Percentiles rank a stretch among this genome's conserved stretches.
Evolutionary conservation across 208 protist genomes (phyloP).

Genomic region (Acanthamoeba healyi): DNA sequence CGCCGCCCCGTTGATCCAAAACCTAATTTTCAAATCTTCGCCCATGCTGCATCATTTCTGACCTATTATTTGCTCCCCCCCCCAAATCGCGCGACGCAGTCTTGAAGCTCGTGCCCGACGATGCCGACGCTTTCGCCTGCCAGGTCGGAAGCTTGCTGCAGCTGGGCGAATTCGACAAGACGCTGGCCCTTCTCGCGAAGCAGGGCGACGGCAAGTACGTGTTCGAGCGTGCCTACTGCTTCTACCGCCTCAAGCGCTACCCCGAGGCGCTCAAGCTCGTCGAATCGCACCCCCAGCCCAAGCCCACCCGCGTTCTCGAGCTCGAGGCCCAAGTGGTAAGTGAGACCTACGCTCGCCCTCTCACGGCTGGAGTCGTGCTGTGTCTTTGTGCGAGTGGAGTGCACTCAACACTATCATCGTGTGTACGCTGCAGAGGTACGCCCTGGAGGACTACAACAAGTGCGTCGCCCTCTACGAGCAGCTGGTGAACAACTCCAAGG

Average conservation of each 20-base stretch:
- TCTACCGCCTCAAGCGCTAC: constrained; percentile 67
- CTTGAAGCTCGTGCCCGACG: constrained; percentile 27
- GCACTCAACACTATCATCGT: neutral
- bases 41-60: too few species aligned
- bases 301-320: constrained; percentile 41
- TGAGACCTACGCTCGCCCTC: neutral
- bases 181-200: constrained; percentile 9
- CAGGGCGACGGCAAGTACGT: neutral
- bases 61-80: neutral
- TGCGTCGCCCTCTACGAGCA: constrained; percentile 60
- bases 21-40: too few species aligned
- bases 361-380: too few species aligned
- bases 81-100: neutral
- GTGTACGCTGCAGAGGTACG: constrained; percentile 36
- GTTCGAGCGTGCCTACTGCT: constrained; percentile 72
- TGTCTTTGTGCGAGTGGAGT: neutral
- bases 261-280: constrained; percentile 43
- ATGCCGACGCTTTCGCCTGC: constrained; percentile 65
- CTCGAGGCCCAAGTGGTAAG: constrained; percentile 75
- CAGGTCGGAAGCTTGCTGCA: constrained; percentile 44
- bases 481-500: constrained; percentile 42
- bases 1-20: neutral
- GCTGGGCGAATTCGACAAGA: constrained; percentile 36
- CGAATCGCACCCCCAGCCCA: constrained; percentile 45
- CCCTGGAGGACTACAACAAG: constrained; percentile 59